A percentile compares a stretch with the other conserved stretches of the same genome.
Conservation (phyloP, 306 rosid genomes). For the Malus sylvestris region DNA sequence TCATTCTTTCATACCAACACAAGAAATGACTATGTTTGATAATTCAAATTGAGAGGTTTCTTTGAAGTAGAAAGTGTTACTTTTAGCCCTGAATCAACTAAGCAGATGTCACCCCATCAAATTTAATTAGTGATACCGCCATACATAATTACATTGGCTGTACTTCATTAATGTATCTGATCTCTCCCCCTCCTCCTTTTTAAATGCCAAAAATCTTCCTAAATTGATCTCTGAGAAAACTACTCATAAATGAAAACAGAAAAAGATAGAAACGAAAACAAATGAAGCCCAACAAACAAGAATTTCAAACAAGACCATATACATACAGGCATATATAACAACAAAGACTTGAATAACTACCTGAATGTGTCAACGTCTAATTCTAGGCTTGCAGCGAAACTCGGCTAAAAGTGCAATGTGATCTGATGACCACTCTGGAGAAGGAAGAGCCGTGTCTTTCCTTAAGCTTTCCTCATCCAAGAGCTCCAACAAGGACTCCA, state of each 20-base stretch:
- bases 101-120: background rate
- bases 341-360: conserved; percentile 12
- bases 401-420: conserved; percentile 93
- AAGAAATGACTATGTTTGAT: background rate
- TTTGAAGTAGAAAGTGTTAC: background rate
- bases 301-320: background rate
- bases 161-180: background rate
- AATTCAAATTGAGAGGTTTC: background rate
- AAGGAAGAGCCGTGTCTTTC: conserved; percentile 98
- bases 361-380: conserved; percentile 65
- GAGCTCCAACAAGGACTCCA: conserved; percentile 88
- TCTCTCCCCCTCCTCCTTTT: background rate
- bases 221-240: background rate
- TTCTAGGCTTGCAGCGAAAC: conserved; percentile 81
- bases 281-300: background rate
- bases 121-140: background rate
- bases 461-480: conserved; percentile 93
- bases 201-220: background rate
- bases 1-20: background rate
- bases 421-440: conserved; percentile 99
- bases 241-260: background rate
- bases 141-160: background rate
- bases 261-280: background rate
- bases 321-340: background rate
- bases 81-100: background rate